These are phyloP conservation scores for Leccinellum luteum DNA, from an alignment of 768 basidiomycete species.

Conservation along the genomic window DNA sequence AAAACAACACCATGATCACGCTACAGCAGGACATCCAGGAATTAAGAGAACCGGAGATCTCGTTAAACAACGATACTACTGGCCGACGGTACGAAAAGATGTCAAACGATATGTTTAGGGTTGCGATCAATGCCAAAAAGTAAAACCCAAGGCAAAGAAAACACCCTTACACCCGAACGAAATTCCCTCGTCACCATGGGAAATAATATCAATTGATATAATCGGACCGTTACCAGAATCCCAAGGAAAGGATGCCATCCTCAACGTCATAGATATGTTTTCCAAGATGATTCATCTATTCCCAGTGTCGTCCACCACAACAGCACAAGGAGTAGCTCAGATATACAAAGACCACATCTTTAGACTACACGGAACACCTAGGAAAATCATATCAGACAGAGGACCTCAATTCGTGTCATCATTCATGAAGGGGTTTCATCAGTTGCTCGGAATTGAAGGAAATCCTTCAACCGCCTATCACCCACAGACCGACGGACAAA, in stretches of 20 bases:
- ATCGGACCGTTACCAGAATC: neutral
- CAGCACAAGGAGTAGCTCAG: neutral
- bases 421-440: neutral
- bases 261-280: neutral
- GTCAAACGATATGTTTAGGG: neutral
- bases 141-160: accelerated
- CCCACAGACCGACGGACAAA: neutral
- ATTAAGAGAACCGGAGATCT: neutral
- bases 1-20: neutral
- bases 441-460: neutral
- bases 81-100: neutral
- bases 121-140: neutral
- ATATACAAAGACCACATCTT: neutral
- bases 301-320: neutral
- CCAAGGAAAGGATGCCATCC: neutral
- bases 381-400: neutral
- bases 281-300: neutral
- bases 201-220: neutral
- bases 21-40: neutral
- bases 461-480: neutral
- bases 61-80: neutral
- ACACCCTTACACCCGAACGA: neutral
- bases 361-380: neutral
- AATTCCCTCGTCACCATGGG: neutral
- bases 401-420: neutral